Evolutionary conservation across 176 grass and related monocot genomes (phyloP).

Genomic region (Raddia guianensis): DNA sequence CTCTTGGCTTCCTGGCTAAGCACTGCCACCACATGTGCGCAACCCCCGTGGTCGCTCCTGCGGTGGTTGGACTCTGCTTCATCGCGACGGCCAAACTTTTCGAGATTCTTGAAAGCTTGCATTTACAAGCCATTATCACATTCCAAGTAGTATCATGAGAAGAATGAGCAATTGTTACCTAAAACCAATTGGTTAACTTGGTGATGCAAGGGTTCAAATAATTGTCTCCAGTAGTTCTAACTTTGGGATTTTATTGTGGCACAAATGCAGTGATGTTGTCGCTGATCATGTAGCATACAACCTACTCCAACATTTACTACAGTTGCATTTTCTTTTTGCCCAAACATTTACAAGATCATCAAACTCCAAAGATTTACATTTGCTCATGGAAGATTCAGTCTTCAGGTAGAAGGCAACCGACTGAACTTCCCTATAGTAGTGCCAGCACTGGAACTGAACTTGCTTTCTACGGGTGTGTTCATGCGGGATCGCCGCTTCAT

Average conservation of each 20-base stretch:
- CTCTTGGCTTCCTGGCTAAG: too few species aligned
- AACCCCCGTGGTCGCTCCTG: too few species aligned
- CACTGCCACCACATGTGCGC: too few species aligned
- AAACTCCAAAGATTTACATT: constrained; percentile 34
- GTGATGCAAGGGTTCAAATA: too few species aligned
- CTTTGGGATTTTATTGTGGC: background rate
- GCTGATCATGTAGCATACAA: background rate
- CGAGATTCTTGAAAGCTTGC: too few species aligned
- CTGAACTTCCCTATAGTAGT: constrained; percentile 47
- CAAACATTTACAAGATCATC: constrained; percentile 41
- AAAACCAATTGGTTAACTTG: too few species aligned
- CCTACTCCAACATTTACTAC: constrained; percentile 21
- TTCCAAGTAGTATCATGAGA: too few species aligned
- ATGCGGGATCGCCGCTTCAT: constrained; percentile 64
- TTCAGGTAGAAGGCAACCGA: constrained; percentile 43
- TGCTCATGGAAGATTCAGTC: constrained; percentile 12
- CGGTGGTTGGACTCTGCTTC: too few species aligned
- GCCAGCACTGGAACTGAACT: constrained; percentile 61
- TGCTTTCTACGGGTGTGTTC: constrained; percentile 61
- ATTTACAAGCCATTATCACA: too few species aligned
- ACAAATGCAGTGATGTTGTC: constrained; percentile 11
- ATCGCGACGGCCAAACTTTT: too few species aligned
- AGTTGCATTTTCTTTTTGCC: constrained; percentile 28
- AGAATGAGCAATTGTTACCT: too few species aligned
- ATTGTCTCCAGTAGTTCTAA: background rate